These are phyloP conservation scores for Mycena capillaripes DNA, from an alignment of 768 basidiomycete species.

Conservation along the genomic window DNA sequence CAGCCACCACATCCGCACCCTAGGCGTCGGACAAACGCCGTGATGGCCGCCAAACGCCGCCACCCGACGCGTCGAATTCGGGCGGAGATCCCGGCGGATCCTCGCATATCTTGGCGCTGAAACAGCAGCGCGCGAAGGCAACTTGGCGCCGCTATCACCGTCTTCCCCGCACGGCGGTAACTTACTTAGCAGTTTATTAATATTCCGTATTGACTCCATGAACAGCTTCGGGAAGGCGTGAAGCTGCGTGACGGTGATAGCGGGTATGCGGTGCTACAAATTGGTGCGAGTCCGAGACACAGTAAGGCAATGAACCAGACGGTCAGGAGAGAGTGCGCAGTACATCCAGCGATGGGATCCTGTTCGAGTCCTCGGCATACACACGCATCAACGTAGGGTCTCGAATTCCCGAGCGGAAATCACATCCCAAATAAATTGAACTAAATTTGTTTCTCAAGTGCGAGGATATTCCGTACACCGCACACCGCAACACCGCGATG, in stretches of 20 bases:
- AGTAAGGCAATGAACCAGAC: no score
- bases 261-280: background rate
- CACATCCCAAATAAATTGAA: background rate
- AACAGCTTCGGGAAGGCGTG: background rate
- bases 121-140: background rate
- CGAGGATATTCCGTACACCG: background rate
- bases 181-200: background rate
- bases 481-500: no score
- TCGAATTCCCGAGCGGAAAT: background rate
- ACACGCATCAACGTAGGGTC: background rate
- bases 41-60: background rate
- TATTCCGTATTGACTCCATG: background rate
- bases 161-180: background rate
- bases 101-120: background rate
- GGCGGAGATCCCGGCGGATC: background rate
- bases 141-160: constrained; percentile 8
- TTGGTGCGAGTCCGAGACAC: background rate
- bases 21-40: no score
- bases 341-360: no score
- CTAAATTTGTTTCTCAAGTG: background rate
- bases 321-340: no score
- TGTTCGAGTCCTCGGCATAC: no score
- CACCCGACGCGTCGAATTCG: background rate
- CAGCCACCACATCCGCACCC: no score
- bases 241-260: background rate